phyloP scores from a whole-genome alignment of 192 early-diverging fungal species.

The Backusella psychrophila region DNA sequence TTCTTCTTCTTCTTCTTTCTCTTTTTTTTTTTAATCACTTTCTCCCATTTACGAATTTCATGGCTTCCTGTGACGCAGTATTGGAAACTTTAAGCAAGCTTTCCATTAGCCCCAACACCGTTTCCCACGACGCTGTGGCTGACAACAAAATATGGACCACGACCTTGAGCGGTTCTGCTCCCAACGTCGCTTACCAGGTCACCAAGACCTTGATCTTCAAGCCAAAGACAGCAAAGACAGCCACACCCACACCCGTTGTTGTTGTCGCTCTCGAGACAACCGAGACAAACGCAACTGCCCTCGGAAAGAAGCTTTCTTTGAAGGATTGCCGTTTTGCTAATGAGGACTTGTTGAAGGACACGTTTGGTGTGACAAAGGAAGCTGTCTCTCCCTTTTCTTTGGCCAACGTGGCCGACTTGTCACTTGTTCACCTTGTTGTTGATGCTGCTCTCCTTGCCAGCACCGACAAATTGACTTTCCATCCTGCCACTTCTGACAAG shows the following conservation, averaged over 20 bases:
- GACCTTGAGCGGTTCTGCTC: constrained; percentile 30
- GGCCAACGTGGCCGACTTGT: constrained; percentile 57
- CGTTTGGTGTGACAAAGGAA: constrained; percentile 54
- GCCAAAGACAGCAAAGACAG: constrained; percentile 72
- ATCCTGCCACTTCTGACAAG: constrained; percentile 51
- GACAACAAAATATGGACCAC: constrained; percentile 59
- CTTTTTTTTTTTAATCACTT: background rate
- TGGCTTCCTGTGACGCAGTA: constrained; percentile 21
- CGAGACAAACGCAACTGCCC: constrained; percentile 45
- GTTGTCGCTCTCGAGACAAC: constrained; percentile 60
- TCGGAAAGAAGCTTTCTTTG: constrained; percentile 53
- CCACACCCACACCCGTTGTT: constrained; percentile 57
- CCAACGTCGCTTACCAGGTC: constrained; percentile 29
- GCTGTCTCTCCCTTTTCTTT: constrained; percentile 77
- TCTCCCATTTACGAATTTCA: background rate
- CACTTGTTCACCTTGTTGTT: constrained; percentile 67
- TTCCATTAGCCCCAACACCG: constrained; percentile 30
- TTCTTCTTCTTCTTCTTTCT: background rate
- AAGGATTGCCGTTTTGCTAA: constrained; percentile 75
- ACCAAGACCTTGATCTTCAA: constrained; percentile 80
- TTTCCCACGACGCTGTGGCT: constrained; percentile 54
- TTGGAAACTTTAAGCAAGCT: constrained; percentile 25
- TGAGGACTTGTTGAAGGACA: constrained; percentile 58
- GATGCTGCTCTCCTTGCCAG: constrained; percentile 61
- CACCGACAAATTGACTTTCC: constrained; percentile 61